Conservation (phyloP, 2,329 filamentous ascomycete species). For the Pseudocercospora fuligena region DNA sequence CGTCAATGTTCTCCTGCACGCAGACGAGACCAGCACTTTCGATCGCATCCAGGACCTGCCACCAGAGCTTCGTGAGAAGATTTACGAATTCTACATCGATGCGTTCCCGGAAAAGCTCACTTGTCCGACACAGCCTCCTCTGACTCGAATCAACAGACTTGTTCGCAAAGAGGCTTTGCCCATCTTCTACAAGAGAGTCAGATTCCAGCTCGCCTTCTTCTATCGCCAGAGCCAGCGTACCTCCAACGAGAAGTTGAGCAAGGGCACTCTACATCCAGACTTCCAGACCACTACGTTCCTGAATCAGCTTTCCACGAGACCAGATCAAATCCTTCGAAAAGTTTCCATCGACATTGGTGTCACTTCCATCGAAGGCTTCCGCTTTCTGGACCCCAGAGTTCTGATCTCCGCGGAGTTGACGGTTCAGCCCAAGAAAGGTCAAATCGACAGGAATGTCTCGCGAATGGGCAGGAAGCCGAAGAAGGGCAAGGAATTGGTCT, state of each 20-base stretch:
- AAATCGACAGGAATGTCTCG: neutral
- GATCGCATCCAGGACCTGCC: conserved; percentile 12
- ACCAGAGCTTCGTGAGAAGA: conserved; percentile 15
- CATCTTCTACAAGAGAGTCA: conserved; percentile 4
- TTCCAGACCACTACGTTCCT: neutral
- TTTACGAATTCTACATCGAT: conserved; percentile 12
- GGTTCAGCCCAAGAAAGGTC: neutral
- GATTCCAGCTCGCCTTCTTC: conserved; percentile 1
- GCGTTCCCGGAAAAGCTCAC: neutral
- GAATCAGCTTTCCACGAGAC: neutral
- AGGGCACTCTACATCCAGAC: neutral
- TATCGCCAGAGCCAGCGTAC: neutral
- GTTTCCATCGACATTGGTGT: neutral
- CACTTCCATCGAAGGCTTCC: neutral
- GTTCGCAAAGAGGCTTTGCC: conserved; percentile 15
- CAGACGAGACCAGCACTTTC: neutral
- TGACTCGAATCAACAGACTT: conserved; percentile 1
- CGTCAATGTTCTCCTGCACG: neutral
- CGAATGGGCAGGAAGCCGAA: neutral
- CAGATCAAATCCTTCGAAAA: neutral
- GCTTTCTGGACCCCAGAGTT: neutral
- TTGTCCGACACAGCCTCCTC: conserved; percentile 18
- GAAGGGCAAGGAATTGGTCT: neutral
- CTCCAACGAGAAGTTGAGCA: neutral
- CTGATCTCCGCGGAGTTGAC: neutral